Evolutionary conservation across 129 eudicot species (phyloP).

Genomic region (Artemisia tridentata): DNA sequence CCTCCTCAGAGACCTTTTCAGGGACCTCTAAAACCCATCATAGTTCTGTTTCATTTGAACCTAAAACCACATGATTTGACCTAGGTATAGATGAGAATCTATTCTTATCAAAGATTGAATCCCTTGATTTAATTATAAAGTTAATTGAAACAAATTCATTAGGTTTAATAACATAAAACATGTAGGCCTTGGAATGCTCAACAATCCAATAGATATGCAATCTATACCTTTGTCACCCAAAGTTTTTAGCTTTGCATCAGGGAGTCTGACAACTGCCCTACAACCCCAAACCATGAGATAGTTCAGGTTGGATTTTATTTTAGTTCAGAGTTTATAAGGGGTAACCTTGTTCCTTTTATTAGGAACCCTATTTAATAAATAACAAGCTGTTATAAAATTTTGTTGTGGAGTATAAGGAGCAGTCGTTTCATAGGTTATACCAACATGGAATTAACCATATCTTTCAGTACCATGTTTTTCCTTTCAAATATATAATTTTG

Average conservation of each 20-base stretch:
- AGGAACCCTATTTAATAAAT: not conserved
- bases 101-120: not conserved
- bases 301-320: not conserved
- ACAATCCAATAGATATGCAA: not conserved
- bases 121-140: not conserved
- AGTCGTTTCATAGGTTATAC: too few species aligned
- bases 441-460: too few species aligned
- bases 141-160: not conserved
- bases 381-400: not conserved
- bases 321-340: not conserved
- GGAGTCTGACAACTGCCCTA: not conserved
- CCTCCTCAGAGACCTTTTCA: not conserved
- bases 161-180: not conserved
- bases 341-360: not conserved
- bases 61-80: not conserved
- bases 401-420: too few species aligned
- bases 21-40: not conserved
- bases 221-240: not conserved
- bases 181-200: not conserved
- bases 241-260: not conserved
- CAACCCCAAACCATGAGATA: not conserved
- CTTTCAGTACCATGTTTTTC: too few species aligned
- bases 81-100: not conserved
- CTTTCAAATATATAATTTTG: not conserved
- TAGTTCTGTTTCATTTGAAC: not conserved